Percentiles rank a stretch among this genome's conserved stretches.
Conservation (phyloP, 805 yeast genomes). For the Cyberlindnera samutprakarnensis region DNA sequence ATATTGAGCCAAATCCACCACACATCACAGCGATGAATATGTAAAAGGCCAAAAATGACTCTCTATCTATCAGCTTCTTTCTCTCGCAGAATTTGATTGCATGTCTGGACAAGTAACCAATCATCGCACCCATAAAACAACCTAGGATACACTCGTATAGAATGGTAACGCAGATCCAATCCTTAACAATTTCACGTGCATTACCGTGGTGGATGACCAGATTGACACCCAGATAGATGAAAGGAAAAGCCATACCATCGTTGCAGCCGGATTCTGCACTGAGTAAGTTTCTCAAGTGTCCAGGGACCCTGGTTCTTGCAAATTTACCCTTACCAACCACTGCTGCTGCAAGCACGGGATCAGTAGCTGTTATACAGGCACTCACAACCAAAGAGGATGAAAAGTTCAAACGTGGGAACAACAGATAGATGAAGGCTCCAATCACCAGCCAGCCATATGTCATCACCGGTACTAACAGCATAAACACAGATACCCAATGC, state of each 20-base stretch:
- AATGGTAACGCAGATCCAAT: constrained; percentile 73
- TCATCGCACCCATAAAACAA: constrained; percentile 57
- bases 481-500: constrained; percentile 72
- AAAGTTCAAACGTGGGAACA: constrained; percentile 69
- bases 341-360: constrained; percentile 91
- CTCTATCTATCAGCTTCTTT: constrained; percentile 70
- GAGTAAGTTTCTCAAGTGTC: constrained; percentile 77
- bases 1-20: constrained; percentile 82
- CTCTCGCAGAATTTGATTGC: constrained; percentile 69
- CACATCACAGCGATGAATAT: constrained; percentile 75
- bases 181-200: constrained; percentile 60
- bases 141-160: constrained; percentile 82
- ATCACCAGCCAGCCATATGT: constrained; percentile 82
- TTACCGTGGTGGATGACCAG: constrained; percentile 60
- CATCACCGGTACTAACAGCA: constrained; percentile 81
- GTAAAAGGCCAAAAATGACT: constrained; percentile 80
- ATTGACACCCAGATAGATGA: constrained; percentile 64
- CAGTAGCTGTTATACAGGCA: constrained; percentile 92
- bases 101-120: constrained; percentile 68
- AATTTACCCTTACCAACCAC: constrained; percentile 93
- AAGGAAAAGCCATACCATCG: constrained; percentile 96
- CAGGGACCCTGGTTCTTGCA: constrained; percentile 85
- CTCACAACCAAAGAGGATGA: constrained; percentile 65
- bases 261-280: constrained; percentile 87
- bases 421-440: constrained; percentile 69